Percentiles rank a stretch among this genome's conserved stretches.
Conservation (phyloP, 108 stramenopile genomes). For the Cylindrotheca closterium region DNA sequence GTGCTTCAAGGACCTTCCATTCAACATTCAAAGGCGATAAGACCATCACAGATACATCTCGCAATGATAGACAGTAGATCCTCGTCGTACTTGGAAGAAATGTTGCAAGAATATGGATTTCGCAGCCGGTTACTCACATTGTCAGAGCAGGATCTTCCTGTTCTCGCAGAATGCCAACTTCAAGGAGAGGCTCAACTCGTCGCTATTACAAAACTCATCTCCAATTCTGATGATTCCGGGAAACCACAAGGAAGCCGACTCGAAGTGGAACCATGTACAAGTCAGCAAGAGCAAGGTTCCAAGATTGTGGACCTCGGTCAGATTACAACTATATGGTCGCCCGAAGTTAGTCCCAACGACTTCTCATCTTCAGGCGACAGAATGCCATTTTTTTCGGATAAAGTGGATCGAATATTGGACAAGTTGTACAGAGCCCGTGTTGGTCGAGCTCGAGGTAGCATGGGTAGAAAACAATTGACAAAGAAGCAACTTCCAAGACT, state of each 20-base stretch:
- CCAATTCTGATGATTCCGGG: not conserved
- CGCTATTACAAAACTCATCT: not conserved
- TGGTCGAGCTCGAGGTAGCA: slow-evolving; percentile 5
- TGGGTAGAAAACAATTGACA: slow-evolving; percentile 21
- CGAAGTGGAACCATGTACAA: not conserved
- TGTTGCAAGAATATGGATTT: not conserved
- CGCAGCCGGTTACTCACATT: not conserved
- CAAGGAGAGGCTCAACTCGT: slow-evolving; percentile 5
- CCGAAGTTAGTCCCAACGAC: slow-evolving; percentile 5
- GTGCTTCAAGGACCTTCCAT: too few species aligned
- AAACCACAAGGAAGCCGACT: slow-evolving; percentile 8
- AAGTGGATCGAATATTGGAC: slow-evolving; percentile 53
- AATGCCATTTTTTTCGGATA: slow-evolving; percentile 15
- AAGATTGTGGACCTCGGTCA: slow-evolving; percentile 48
- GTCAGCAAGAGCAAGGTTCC: not conserved
- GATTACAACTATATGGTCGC: slow-evolving; percentile 68
- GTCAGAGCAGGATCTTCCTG: not conserved
- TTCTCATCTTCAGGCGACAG: not conserved
- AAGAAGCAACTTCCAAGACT: slow-evolving; percentile 51
- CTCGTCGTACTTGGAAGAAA: not conserved
- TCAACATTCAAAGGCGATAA: too few species aligned
- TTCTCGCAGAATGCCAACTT: slow-evolving; percentile 20
- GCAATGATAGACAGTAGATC: too few species aligned
- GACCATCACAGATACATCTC: too few species aligned
- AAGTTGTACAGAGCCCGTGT: slow-evolving; percentile 40